These are phyloP conservation scores for Pleurotus tuoliensis DNA, from an alignment of 768 basidiomycete genomes.

Conservation along the genomic window DNA sequence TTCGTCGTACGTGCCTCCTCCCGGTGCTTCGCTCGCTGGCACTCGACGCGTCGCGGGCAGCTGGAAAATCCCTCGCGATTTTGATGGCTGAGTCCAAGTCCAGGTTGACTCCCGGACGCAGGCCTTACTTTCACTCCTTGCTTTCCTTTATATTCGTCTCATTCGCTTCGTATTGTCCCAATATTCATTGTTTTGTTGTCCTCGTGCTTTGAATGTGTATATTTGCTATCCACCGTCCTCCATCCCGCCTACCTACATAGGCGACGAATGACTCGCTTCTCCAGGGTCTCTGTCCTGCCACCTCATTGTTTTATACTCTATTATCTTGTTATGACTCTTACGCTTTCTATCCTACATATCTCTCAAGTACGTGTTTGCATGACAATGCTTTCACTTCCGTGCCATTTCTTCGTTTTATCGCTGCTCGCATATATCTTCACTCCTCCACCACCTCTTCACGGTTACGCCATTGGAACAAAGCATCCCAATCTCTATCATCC, in stretches of 20 bases:
- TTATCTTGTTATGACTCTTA: not conserved
- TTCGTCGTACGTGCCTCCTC: constrained; percentile 45
- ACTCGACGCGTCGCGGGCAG: constrained; percentile 52
- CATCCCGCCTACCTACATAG: constrained; percentile 26
- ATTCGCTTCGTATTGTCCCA: not conserved
- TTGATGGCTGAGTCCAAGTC: constrained; percentile 9
- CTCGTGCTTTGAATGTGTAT: constrained; percentile 8
- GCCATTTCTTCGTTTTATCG: no score
- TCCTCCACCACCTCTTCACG: no score
- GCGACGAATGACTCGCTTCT: no score
- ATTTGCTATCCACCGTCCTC: constrained; percentile 25
- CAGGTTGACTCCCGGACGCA: not conserved
- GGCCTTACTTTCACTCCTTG: not conserved
- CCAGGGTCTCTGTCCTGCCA: not conserved
- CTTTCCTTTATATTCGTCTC: constrained; percentile 18
- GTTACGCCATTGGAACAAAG: no score
- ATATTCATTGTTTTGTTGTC: constrained; percentile 2
- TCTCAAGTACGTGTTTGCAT: not conserved
- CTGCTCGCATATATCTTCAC: no score
- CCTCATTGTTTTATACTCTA: not conserved
- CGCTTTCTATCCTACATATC: not conserved
- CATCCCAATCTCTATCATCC: no score
- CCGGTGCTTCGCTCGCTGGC: constrained; percentile 47
- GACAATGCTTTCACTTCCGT: not conserved
- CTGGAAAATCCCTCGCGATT: constrained; percentile 32